phyloP scores from a whole-genome alignment of 208 protist genomes.

The Novymonas esmeraldas region DNA sequence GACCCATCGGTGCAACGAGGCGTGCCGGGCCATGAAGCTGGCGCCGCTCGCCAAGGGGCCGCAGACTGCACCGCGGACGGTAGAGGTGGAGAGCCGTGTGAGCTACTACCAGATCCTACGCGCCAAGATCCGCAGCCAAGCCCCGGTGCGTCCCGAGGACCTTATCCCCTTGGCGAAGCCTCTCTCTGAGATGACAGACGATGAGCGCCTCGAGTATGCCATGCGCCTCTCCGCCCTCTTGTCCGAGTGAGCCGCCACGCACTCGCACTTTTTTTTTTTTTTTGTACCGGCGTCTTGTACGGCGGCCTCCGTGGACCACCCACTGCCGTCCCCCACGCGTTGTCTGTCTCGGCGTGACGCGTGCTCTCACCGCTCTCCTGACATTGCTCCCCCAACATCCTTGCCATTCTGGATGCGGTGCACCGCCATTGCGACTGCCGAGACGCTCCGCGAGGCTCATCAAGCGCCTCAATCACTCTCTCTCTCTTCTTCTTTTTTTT shows the following conservation, averaged over 20 bases:
- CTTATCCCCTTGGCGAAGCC: slow-evolving; percentile 64
- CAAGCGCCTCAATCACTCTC: too few relatives aligned
- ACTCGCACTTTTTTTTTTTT: slow-evolving; percentile 9
- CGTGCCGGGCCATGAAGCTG: slow-evolving; percentile 60
- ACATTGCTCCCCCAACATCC: too few relatives aligned
- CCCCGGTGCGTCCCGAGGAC: slow-evolving; percentile 41
- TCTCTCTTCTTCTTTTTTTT: too few relatives aligned
- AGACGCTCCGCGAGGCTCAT: too few relatives aligned
- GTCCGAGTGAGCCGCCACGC: slow-evolving; percentile 13
- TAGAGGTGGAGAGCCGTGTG: slow-evolving; percentile 12
- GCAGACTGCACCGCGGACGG: neutral
- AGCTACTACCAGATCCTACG: slow-evolving; percentile 64
- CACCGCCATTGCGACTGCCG: too few relatives aligned
- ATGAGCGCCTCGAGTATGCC: slow-evolving; percentile 71
- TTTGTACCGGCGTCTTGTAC: neutral
- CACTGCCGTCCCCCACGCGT: too few relatives aligned
- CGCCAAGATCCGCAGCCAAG: slow-evolving; percentile 44
- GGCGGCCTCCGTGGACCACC: too few relatives aligned
- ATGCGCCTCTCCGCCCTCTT: slow-evolving; percentile 57
- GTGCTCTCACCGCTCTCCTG: too few relatives aligned
- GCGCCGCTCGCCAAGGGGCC: slow-evolving; percentile 29
- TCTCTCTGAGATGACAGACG: slow-evolving; percentile 71
- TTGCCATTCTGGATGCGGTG: too few relatives aligned
- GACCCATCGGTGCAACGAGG: slow-evolving; percentile 71
- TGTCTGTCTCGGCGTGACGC: too few relatives aligned